Conservation (phyloP, 23 red algal genomes). For the Gracilaria gracilis region DNA sequence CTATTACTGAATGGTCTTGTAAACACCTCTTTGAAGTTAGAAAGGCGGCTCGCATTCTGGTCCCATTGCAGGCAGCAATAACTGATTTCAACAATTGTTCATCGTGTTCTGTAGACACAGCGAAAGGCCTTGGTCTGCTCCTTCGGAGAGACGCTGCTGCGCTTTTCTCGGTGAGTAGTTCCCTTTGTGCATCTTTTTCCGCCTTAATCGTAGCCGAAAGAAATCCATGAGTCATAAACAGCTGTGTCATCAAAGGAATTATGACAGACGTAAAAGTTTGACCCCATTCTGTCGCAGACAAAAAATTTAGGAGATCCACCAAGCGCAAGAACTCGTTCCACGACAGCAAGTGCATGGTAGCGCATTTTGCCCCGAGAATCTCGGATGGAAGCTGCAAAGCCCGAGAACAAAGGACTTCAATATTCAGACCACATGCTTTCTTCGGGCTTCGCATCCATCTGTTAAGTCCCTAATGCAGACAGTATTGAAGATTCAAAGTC, state of each 20-base stretch:
- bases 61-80: conserved; percentile 50
- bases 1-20: conserved; percentile 75
- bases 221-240: conserved; percentile 63
- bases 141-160: conserved; percentile 21
- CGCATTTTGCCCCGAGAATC: conserved; percentile 63
- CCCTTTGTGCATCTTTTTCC: conserved; percentile 62
- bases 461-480: neutral
- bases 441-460: neutral
- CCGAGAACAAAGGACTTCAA: conserved; percentile 63
- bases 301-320: conserved; percentile 50
- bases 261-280: conserved; percentile 57
- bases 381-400: conserved; percentile 51
- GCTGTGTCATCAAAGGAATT: conserved; percentile 64
- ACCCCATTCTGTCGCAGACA: conserved; percentile 64
- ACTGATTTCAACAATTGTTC: conserved; percentile 61
- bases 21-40: conserved; percentile 76
- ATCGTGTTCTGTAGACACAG: conserved; percentile 51
- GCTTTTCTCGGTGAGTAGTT: conserved; percentile 39
- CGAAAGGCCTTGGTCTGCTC: conserved; percentile 32
- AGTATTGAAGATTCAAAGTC: neutral
- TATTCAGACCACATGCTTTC: conserved; percentile 65
- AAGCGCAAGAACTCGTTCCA: conserved; percentile 75
- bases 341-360: conserved; percentile 48
- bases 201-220: conserved; percentile 61
- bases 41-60: conserved; percentile 61